Evolutionary conservation across 768 basidiomycete genomes (phyloP).

Genomic region (Suillus bovinus): DNA sequence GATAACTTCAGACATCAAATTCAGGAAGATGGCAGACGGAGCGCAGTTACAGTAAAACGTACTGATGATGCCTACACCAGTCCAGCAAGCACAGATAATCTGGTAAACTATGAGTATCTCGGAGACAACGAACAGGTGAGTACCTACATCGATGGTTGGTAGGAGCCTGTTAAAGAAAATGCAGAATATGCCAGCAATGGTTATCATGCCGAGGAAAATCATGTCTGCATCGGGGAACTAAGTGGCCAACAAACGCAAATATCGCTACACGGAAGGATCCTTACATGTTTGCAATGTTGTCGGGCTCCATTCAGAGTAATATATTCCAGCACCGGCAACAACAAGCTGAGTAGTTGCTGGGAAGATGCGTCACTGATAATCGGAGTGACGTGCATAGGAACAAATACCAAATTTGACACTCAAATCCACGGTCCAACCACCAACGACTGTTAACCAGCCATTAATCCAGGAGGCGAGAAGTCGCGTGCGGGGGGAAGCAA

Average conservation of each 20-base stretch:
- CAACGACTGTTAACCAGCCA: slow-evolving; percentile 69
- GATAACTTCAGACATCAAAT: slow-evolving; percentile 44
- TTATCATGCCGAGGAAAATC: slow-evolving; percentile 55
- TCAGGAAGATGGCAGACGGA: not conserved
- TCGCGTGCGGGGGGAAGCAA: slow-evolving; percentile 52
- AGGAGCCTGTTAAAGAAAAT: slow-evolving; percentile 56
- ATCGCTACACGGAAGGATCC: slow-evolving; percentile 12
- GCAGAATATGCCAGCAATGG: slow-evolving; percentile 49
- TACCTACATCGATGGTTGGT: slow-evolving; percentile 48
- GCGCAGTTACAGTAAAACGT: slow-evolving; percentile 8
- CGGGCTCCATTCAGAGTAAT: slow-evolving; percentile 56
- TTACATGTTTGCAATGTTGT: slow-evolving; percentile 62
- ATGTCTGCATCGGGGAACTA: slow-evolving; percentile 36
- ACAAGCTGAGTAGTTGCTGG: slow-evolving; percentile 60
- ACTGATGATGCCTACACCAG: slow-evolving; percentile 56
- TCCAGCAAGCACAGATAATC: slow-evolving; percentile 64
- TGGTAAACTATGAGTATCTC: slow-evolving; percentile 26
- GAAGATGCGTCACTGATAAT: not conserved
- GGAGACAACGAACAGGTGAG: not conserved
- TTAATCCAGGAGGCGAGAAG: slow-evolving; percentile 63
- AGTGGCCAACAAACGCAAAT: slow-evolving; percentile 5
- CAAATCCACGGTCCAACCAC: slow-evolving; percentile 68
- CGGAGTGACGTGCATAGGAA: not conserved
- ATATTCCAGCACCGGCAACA: slow-evolving; percentile 59
- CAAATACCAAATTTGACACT: slow-evolving; percentile 58